Conservation (phyloP, 371 early-diverging fungal genomes). For the Mucor piriformis region DNA sequence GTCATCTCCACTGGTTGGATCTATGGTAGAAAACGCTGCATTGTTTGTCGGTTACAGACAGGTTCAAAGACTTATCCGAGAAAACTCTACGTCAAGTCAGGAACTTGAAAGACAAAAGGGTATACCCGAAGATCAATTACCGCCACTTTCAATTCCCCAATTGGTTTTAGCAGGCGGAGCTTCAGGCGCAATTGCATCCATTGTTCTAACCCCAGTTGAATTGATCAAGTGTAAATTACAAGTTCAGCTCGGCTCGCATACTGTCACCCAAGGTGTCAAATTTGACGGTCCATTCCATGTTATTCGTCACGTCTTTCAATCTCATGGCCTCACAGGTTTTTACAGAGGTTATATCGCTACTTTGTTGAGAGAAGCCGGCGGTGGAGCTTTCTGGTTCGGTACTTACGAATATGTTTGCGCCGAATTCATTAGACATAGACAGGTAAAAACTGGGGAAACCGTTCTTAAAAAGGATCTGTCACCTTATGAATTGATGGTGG, state of each 20-base stretch:
- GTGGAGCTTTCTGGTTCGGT: slow-evolving; percentile 96
- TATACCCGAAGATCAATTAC: slow-evolving; percentile 28
- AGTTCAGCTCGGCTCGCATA: slow-evolving; percentile 66
- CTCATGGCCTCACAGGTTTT: slow-evolving; percentile 79
- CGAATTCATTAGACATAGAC: slow-evolving; percentile 55
- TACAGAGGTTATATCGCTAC: slow-evolving; percentile 92
- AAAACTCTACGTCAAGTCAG: slow-evolving; percentile 19
- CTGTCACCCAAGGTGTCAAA: slow-evolving; percentile 28
- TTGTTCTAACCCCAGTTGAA: slow-evolving; percentile 94
- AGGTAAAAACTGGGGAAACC: slow-evolving; percentile 19
- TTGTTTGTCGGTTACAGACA: slow-evolving; percentile 89
- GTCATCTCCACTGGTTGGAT: slow-evolving; percentile 88
- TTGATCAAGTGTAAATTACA: slow-evolving; percentile 95
- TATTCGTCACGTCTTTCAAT: slow-evolving; percentile 63
- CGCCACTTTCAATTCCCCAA: slow-evolving; percentile 58
- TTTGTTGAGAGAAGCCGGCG: slow-evolving; percentile 86
- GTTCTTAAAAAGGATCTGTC: slow-evolving; percentile 63
- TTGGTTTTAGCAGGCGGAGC: slow-evolving; percentile 83
- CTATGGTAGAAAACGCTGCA: slow-evolving; percentile 93
- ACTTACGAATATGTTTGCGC: slow-evolving; percentile 83
- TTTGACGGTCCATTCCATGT: slow-evolving; percentile 76
- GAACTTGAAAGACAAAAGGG: slow-evolving; percentile 16
- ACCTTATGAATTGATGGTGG: slow-evolving; percentile 74
- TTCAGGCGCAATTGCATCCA: slow-evolving; percentile 85
- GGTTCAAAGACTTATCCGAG: slow-evolving; percentile 73